Evolutionary conservation across 2,329 filamentous ascomycete genomes (phyloP), one percentile per base, ranked within the genome.

Genomic region (Nigrospora oryzae): DNA sequence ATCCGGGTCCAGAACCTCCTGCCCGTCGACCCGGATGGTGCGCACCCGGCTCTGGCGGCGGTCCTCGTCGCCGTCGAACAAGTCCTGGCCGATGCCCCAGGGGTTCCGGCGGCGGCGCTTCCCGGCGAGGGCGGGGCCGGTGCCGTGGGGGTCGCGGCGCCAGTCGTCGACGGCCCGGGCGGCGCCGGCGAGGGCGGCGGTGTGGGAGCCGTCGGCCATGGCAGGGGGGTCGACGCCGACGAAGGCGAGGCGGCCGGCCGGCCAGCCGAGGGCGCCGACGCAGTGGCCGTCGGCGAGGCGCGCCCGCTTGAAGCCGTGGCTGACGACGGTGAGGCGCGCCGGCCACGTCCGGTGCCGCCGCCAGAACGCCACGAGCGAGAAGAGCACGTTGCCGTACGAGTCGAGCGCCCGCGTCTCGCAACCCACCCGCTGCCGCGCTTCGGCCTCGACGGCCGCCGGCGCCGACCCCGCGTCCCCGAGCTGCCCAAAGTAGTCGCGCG

Each of bases 371-470:
- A 70, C 54, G 3, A 95, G 68, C 12, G 84, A 84, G 60, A 90
- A 89, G 14, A 95, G 65, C 5, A 95, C 66, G 59, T 95, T 95
- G 59, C 89, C 83, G 57, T 88, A 91, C 2, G 85, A 91, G 63
- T 96, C 90, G 1, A 91, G 80, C 0, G 90, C 88, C 44, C 77
- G 73, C 10, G 82, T 75, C 58, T 95, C 89, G 2, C 79, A 57
- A 0, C 78, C 58, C 15, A 88, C 67, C 19, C 69, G 68, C 16
- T 46, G 14, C 1, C 17, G n/a, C 1, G 44, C 36, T 2, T 49
- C 38, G 3, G 39, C 38, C 35, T 28, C 42, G 15, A 17, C 36
- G 5, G 6, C n/a, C 17, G 14, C n/a, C 17, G 35, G 5, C 17
- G 5, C 5, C 5, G 35, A 14, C 15, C 14, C 34, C 15, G 34